Evolutionary conservation across 495 filamentous ascomycete species (phyloP), one percentile per base, ranked within the genome.

Genomic region (Coniosporium apollinis): DNA sequence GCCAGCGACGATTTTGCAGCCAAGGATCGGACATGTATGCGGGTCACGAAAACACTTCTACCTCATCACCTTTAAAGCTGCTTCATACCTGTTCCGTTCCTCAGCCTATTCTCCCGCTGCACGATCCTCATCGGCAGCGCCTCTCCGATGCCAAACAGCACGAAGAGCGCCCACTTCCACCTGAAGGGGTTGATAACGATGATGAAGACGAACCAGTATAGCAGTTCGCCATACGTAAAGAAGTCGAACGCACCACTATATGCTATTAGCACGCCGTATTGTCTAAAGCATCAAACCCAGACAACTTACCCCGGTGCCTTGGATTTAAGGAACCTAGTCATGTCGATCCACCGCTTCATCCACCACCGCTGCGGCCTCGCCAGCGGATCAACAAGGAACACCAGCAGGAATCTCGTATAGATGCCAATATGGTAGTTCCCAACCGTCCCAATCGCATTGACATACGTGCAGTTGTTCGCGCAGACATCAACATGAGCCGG

Each of bases 341-440:
- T 78, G 47, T 81, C 75, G 45, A 92, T 82, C 83, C 83, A 92
- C 4, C 68, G 61, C 57, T 77, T 73, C 82, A 89, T 92, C 65
- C 74, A 72, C 16, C 65, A 69, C 22, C 72, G 63, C 1, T 63
- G 69, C 0, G 83, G 83, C 14, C 75, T 62, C 0, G 81, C 74
- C 30, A 85, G 56, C 1, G 79, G 79, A 46, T 89, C 82, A 8
- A 76, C 70, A 30, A 89, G 61, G 50, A 87, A 87, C 79, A 87
- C 84, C 20, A 89, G 66, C 21, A 91, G 59, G 41, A 91, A 74
- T 0, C 83, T 62, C 0, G 82, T 89, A 55, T 87, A 89, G 37
- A 92, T 85, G 13, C 82, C 83, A 19, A 89, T 85, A 43, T 92
- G 82, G 63, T 77, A 87, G 48, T 89, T 84, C 0, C 81, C 79